Evolutionary conservation across 202 grass and related monocot species (phyloP), one percentile per base, ranked within the genome.

Genomic region (Saccharum hybrid): DNA sequence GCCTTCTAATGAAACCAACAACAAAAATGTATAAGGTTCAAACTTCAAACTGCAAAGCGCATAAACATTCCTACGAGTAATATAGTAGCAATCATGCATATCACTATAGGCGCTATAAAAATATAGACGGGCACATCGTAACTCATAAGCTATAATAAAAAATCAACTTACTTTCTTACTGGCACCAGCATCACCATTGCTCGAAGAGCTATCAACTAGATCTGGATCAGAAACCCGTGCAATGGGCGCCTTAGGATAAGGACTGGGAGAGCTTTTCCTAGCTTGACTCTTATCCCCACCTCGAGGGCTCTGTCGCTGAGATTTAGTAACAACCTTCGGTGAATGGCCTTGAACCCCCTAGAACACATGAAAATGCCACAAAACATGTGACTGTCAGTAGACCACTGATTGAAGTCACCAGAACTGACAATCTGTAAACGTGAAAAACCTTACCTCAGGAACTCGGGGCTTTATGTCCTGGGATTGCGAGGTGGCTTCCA

Each of bases 151-250:
- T 42, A 43, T 19, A 33, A 52, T 15, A 34, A 52, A 28, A 21
- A 56, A 80, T 18, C 13, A 46, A 26, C 86, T 67, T 80, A 88
- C 90, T 73, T 91, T 85, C 83, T 79, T 82, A 71, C 54, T 77
- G 70, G 43, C 51, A 85, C 63, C 66, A 56, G 45, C 71, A 83
- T 69, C 83, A 51, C 70, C 83, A n/a, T 83, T 91, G 70, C 54
- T 72, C 19, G 36, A 88, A 42, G 83, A 83, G 63, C 64, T 74
- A 81, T 88, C 83, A 46, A 85, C 79, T 59, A 85, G 68, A 76
- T 92, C 90, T 3, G 75, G 83, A 76, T 80, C 75, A 51, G 79
- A 83, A 51, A 83, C 83, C 52, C 69, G 74, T 81, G 90, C 90
- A 68, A 92, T 81, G 34, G 85, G 86, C 12, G 79, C 75, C 70